These are phyloP conservation scores for Aspergillus aculeatus DNA, from an alignment of 2,329 filamentous ascomycete species.

Conservation along the genomic window DNA sequence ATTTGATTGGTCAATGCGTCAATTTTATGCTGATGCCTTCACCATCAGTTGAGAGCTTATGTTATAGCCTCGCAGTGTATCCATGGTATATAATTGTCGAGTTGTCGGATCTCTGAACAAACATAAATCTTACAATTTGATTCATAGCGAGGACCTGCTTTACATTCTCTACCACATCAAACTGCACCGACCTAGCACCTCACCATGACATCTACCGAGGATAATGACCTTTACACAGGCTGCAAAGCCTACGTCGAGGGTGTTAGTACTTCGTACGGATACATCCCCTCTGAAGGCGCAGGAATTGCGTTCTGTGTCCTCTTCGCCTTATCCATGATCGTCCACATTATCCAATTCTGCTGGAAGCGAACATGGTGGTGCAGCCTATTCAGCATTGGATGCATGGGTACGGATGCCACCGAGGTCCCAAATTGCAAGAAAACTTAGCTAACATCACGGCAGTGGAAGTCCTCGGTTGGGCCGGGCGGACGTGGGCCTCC, in stretches of 20 bases:
- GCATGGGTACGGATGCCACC: neutral
- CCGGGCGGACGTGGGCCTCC: neutral
- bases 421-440: neutral
- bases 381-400: neutral
- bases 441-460: neutral
- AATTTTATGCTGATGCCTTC: neutral
- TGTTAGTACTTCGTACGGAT: neutral
- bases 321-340: neutral
- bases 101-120: too few species aligned
- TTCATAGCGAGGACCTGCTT: too few species aligned
- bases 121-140: too few species aligned
- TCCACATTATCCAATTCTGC: neutral
- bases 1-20: neutral
- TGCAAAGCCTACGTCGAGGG: neutral
- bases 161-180: neutral
- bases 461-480: conserved; percentile 1
- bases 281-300: neutral
- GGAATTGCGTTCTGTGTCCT: neutral
- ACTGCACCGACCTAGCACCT: neutral
- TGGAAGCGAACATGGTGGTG: conserved; percentile 3
- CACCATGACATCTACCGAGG: neutral
- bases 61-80: too few species aligned
- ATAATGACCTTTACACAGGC: neutral
- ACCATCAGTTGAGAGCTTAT: too few species aligned
- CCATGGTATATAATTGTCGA: neutral